Evolutionary conservation across 805 yeast genomes (phyloP).

Genomic region (Yueomyces sinensis): DNA sequence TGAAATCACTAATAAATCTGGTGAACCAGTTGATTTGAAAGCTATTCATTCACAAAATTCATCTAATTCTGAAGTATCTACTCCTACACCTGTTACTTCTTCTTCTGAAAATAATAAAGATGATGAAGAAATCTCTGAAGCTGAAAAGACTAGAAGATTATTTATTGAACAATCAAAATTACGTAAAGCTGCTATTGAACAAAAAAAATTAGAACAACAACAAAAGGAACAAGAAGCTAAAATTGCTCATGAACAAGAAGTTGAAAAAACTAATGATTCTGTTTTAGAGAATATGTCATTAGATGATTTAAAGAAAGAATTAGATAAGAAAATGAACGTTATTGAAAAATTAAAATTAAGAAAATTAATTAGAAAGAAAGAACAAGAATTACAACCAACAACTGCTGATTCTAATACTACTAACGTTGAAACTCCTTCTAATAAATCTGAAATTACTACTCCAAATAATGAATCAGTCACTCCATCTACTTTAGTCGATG

Average conservation of each 20-base stretch:
- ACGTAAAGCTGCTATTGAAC: conserved; percentile 21
- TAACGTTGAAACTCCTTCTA: conserved; percentile 8
- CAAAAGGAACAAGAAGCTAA: conserved; percentile 2
- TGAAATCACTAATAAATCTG: conserved; percentile 23
- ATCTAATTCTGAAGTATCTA: conserved; percentile 1
- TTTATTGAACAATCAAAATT: conserved; percentile 22
- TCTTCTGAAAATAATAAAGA: conserved; percentile 1
- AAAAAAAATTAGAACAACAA: conserved; percentile 10
- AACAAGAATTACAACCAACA: conserved; percentile 9
- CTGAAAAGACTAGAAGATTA: conserved; percentile 19
- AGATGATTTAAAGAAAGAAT: background rate
- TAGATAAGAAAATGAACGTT: conserved; percentile 8
- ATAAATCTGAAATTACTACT: conserved; percentile 9
- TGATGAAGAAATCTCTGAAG: conserved; percentile 9
- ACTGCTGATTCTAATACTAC: background rate
- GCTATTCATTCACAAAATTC: conserved; percentile 13
- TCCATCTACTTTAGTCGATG: conserved; percentile 10
- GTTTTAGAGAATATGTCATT: background rate
- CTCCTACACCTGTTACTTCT: conserved; percentile 1
- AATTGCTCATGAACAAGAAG: conserved; percentile 3
- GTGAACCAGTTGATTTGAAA: conserved; percentile 19
- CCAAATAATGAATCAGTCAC: conserved; percentile 7
- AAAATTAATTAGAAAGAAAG: conserved; percentile 7
- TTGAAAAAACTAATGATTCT: conserved; percentile 2
- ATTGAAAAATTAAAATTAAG: conserved; percentile 16